Evolutionary conservation across 345 rosid species (phyloP).

Genomic region (Eucalyptus rudis): DNA sequence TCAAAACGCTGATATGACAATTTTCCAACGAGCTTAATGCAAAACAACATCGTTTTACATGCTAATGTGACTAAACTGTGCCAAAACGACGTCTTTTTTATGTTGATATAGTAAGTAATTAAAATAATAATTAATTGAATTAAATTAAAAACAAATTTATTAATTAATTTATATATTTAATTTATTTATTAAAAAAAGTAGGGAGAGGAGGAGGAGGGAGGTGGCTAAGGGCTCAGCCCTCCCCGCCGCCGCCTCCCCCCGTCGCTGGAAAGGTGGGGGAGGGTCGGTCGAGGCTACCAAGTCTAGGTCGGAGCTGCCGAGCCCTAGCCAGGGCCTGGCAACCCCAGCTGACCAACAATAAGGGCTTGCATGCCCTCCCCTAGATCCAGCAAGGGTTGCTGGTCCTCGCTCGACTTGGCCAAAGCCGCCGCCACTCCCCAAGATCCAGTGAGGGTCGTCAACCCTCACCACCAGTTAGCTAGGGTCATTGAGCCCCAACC

Average conservation of each 20-base stretch:
- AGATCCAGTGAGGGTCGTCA: fast-evolving
- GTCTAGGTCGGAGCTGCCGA: fast-evolving
- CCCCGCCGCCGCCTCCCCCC: fast-evolving
- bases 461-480: fast-evolving
- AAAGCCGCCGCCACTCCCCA: fast-evolving
- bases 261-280: fast-evolving
- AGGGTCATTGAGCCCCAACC: fast-evolving
- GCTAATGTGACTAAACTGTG: fast-evolving
- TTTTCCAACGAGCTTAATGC: fast-evolving
- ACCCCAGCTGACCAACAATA: fast-evolving
- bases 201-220: fast-evolving
- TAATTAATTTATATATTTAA: too few species aligned
- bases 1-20: fast-evolving
- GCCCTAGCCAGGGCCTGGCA: fast-evolving
- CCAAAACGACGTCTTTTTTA: fast-evolving
- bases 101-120: too few species aligned
- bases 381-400: fast-evolving
- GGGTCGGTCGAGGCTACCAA: too few species aligned
- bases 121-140: too few species aligned
- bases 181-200: too few species aligned
- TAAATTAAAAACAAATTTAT: too few species aligned
- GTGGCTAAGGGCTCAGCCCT: fast-evolving
- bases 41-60: fast-evolving
- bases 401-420: fast-evolving
- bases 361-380: too few species aligned